These are phyloP conservation scores for Boletus rubescentipes DNA, from an alignment of 768 basidiomycete genomes.

Conservation along the genomic window DNA sequence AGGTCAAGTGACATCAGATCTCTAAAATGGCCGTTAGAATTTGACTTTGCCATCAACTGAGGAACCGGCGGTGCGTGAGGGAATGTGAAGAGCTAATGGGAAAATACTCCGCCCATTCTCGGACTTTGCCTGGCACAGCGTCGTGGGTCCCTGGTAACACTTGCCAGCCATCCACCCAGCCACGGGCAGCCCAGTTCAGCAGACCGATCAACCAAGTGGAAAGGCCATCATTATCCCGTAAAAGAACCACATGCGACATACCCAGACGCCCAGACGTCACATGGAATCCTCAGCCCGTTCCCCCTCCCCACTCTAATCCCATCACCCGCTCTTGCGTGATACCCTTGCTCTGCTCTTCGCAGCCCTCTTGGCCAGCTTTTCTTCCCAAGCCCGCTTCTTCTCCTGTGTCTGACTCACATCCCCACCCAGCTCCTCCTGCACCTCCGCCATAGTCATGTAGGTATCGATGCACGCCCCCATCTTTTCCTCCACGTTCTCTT, in stretches of 20 bases:
- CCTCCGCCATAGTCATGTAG: constrained; percentile 42
- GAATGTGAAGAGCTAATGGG: background rate
- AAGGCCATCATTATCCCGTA: background rate
- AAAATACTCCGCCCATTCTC: background rate
- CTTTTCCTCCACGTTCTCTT: constrained; percentile 49
- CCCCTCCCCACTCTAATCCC: background rate
- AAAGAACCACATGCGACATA: constrained; percentile 9
- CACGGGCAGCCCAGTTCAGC: background rate
- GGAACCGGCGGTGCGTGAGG: background rate
- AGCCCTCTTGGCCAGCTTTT: constrained; percentile 39
- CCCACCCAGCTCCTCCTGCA: constrained; percentile 53
- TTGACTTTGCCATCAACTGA: background rate
- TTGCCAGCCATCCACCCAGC: background rate
- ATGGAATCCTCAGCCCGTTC: background rate
- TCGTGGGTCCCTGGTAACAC: background rate
- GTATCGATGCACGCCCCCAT: constrained; percentile 73
- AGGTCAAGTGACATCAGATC: background rate
- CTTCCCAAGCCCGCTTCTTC: constrained; percentile 53
- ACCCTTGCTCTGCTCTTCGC: constrained; percentile 33
- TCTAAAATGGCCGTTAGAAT: background rate
- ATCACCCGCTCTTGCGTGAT: constrained; percentile 22
- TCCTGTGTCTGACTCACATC: constrained; percentile 70
- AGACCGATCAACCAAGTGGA: background rate
- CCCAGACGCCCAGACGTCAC: constrained; percentile 1
- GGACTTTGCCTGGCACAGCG: background rate